Percentiles rank a stretch among this genome's conserved stretches.
phyloP scores from a whole-genome alignment of 163 green algal genomes.

The Prototheca stagnorum region DNA sequence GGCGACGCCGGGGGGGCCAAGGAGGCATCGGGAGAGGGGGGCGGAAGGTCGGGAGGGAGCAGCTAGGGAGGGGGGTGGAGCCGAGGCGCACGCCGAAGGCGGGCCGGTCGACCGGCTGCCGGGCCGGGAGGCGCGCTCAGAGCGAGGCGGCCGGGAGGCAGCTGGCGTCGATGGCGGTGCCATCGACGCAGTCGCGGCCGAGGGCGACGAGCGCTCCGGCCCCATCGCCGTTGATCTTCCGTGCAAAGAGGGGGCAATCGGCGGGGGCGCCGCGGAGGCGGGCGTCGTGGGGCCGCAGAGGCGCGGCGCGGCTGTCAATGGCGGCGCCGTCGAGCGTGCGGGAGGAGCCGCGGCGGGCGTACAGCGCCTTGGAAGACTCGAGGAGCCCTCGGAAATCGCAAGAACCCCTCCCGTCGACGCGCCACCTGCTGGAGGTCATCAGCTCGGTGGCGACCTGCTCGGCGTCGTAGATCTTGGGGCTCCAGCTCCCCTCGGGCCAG shows the following conservation, averaged over 20 bases:
- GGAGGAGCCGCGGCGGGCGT: no score
- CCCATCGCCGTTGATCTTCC: conserved; percentile 11
- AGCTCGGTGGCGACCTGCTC: not conserved
- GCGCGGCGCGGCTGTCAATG: not conserved
- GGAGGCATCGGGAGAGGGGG: no score
- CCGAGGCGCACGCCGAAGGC: no score
- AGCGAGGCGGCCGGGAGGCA: not conserved
- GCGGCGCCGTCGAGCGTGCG: not conserved
- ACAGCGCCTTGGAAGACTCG: no score
- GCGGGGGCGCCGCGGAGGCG: not conserved
- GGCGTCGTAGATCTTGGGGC: not conserved
- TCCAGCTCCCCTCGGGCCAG: not conserved
- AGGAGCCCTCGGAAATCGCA: no score
- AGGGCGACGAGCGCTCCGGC: not conserved
- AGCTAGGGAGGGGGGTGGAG: no score
- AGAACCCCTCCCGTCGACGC: no score
- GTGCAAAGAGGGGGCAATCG: conserved; percentile 12
- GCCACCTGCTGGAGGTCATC: no score
- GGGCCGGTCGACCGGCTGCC: no score
- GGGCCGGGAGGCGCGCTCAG: no score
- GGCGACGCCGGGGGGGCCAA: no score
- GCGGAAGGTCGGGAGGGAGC: no score
- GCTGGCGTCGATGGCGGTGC: not conserved
- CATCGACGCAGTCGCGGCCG: not conserved
- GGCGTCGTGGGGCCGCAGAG: not conserved